Conservation (phyloP, 108 stramenopile species). For the Mayamaea pseudoterrestris region DNA sequence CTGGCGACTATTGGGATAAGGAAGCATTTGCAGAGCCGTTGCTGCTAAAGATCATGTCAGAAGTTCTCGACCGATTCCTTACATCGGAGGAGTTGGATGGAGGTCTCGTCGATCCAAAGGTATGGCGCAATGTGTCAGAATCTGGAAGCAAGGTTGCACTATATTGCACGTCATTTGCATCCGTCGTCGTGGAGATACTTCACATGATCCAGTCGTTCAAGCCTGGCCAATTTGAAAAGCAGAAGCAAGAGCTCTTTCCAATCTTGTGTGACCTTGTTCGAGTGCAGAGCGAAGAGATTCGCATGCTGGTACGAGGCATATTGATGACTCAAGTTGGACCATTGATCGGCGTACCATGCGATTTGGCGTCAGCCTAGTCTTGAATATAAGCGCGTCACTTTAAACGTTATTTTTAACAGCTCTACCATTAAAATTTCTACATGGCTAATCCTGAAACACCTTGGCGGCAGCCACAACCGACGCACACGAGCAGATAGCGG, state of each 20-base stretch:
- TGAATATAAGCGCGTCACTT: not conserved
- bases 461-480: too few species aligned
- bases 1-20: slow-evolving; percentile 26
- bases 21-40: slow-evolving; percentile 49
- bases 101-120: slow-evolving; percentile 53
- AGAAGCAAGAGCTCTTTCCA: slow-evolving; percentile 47
- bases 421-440: too few species aligned
- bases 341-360: slow-evolving; percentile 19
- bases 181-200: slow-evolving; percentile 56
- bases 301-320: slow-evolving; percentile 46
- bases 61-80: slow-evolving; percentile 53
- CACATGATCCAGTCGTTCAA: slow-evolving; percentile 38
- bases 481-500: too few species aligned
- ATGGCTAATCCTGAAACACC: too few species aligned
- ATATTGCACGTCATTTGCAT: slow-evolving; percentile 75
- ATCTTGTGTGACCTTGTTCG: slow-evolving; percentile 52
- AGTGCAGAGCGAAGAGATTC: slow-evolving; percentile 71
- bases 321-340: slow-evolving; percentile 46
- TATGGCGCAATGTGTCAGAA: slow-evolving; percentile 62
- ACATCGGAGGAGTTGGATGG: slow-evolving; percentile 57
- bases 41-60: slow-evolving; percentile 39
- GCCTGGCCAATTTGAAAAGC: slow-evolving; percentile 33
- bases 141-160: slow-evolving; percentile 69
- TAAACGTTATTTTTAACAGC: too few species aligned
- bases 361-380: not conserved